Evolutionary conservation across 495 filamentous ascomycete species (phyloP).

Genomic region (Acidomyces sp.): DNA sequence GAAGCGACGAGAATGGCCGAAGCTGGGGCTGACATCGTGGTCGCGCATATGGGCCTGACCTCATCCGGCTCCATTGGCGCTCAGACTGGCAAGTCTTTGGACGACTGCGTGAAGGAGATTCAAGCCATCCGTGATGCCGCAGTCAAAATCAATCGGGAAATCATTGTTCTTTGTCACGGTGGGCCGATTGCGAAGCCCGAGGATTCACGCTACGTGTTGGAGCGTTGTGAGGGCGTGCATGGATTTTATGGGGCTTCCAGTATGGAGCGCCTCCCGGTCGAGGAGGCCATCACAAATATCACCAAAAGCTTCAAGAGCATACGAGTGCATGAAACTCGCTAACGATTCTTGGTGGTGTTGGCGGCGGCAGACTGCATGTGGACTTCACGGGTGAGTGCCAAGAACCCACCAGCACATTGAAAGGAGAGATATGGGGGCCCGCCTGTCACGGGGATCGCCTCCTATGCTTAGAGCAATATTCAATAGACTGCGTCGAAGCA

Average conservation of each 20-base stretch:
- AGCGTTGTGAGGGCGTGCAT: conserved; percentile 46
- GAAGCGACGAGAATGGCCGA: conserved; percentile 47
- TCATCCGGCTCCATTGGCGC: conserved; percentile 52
- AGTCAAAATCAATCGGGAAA: conserved; percentile 37
- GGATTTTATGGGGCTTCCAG: conserved; percentile 60
- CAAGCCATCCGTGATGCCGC: conserved; percentile 52
- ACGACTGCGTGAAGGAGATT: conserved; percentile 45
- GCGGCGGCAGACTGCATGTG: no score
- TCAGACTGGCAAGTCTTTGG: conserved; percentile 43
- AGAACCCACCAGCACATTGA: no score
- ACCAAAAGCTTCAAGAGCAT: conserved; percentile 47
- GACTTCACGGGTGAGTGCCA: no score
- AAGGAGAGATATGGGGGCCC: no score
- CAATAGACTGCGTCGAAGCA: no score
- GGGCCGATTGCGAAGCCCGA: conserved; percentile 49
- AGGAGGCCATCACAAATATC: conserved; percentile 49
- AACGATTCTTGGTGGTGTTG: no score
- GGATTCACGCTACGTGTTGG: conserved; percentile 51
- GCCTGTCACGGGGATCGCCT: no score
- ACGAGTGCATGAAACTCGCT: no score
- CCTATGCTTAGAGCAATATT: no score
- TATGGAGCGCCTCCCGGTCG: conserved; percentile 59
- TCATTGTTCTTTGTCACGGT: conserved; percentile 58
- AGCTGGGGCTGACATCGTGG: conserved; percentile 53
- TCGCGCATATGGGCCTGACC: conserved; percentile 58